Conservation (phyloP, 1,284 basidiomycete species). For the Pseudozyma sp. region DNA sequence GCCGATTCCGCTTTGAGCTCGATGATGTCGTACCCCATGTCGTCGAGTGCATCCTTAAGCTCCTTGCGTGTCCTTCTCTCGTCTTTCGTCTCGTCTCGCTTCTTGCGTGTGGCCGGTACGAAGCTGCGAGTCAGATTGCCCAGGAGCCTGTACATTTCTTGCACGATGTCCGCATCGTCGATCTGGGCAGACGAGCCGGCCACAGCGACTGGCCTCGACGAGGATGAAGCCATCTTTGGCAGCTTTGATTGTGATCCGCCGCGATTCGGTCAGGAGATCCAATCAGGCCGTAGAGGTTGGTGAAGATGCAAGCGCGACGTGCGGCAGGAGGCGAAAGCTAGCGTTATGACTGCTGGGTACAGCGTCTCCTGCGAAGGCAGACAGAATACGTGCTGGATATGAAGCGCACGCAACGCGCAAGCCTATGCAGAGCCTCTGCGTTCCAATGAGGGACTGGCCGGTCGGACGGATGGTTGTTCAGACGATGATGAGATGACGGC, state of each 20-base stretch:
- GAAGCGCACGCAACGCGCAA: too few relatives aligned
- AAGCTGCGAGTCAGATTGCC: conserved; percentile 51
- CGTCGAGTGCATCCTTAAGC: conserved; percentile 48
- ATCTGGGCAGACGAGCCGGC: conserved; percentile 15
- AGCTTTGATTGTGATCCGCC: background rate
- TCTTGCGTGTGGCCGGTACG: conserved; percentile 49
- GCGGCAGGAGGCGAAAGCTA: too few relatives aligned
- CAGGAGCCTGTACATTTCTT: conserved; percentile 46
- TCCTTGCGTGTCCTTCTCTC: conserved; percentile 39
- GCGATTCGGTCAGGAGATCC: too few relatives aligned
- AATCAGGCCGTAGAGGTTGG: background rate
- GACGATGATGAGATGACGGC: background rate
- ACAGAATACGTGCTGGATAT: too few relatives aligned
- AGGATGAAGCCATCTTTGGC: conserved; percentile 24
- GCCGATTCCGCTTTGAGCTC: conserved; percentile 41
- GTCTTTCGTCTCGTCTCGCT: conserved; percentile 42
- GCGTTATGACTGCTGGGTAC: too few relatives aligned
- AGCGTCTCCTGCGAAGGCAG: too few relatives aligned
- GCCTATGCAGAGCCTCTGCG: too few relatives aligned
- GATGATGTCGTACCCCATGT: conserved; percentile 51
- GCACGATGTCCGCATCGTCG: conserved; percentile 44
- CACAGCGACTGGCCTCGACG: conserved; percentile 6
- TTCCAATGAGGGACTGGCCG: background rate
- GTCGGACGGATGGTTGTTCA: background rate
- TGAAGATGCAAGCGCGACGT: too few relatives aligned